A percentile compares a stretch with the other conserved stretches of the same genome.
phyloP scores from a whole-genome alignment of 2,329 filamentous ascomycete genomes.

The Cercospora janseana region DNA sequence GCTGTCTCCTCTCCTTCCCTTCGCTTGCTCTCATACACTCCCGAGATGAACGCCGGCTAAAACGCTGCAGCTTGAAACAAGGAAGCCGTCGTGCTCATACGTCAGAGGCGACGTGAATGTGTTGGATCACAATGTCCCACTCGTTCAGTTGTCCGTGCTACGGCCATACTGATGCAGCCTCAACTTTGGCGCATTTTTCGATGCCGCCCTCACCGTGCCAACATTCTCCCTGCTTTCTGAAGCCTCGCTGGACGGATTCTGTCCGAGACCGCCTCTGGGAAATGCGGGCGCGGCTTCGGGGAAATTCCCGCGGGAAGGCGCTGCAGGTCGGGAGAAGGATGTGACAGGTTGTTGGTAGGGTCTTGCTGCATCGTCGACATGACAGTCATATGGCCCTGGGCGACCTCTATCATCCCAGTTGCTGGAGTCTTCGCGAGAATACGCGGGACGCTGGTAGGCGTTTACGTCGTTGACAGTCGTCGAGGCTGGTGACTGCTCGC shows the following conservation, averaged over 20 bases:
- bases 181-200: not conserved
- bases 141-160: not conserved
- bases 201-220: not conserved
- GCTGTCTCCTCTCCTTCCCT: too few relatives aligned
- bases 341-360: slow-evolving; percentile 16
- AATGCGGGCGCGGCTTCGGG: slow-evolving; percentile 14
- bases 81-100: not conserved
- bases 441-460: slow-evolving; percentile 7
- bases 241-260: slow-evolving; percentile 25
- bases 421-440: slow-evolving; percentile 4
- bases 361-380: slow-evolving; percentile 1
- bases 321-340: slow-evolving; percentile 20
- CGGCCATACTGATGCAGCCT: not conserved
- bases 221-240: slow-evolving; percentile 20
- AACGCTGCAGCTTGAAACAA: too few relatives aligned
- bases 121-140: not conserved
- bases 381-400: not conserved
- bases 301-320: slow-evolving; percentile 14
- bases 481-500: slow-evolving; percentile 10
- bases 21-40: too few relatives aligned
- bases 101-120: not conserved
- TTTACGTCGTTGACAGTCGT: not conserved
- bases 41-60: too few relatives aligned
- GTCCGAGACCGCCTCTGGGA: slow-evolving; percentile 12
- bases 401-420: slow-evolving; percentile 16